These are phyloP conservation scores for Trichomonas vaginalis DNA, from an alignment of 208 protist genomes.

Conservation along the genomic window DNA sequence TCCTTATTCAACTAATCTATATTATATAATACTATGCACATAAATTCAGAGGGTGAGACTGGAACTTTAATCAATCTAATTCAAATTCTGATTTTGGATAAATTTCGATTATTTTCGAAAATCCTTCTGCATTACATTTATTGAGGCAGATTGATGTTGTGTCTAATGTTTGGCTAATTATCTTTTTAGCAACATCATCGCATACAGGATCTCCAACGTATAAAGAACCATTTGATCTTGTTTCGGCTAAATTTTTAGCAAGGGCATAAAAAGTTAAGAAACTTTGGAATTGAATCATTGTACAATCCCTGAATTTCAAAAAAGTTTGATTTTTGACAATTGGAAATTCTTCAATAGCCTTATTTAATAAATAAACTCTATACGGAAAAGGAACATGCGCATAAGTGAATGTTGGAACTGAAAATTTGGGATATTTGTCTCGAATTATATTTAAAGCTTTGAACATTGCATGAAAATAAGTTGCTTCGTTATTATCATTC, in stretches of 20 bases:
- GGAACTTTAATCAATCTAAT: too few relatives aligned
- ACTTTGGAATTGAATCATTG: neutral
- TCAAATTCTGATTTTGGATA: neutral
- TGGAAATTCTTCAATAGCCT: neutral
- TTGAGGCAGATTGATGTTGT: neutral
- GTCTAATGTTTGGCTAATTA: neutral
- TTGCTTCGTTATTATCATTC: neutral
- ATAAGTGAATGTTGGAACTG: neutral
- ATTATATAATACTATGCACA: too few relatives aligned
- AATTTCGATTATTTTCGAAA: neutral
- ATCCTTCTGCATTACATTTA: neutral
- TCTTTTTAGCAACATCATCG: neutral
- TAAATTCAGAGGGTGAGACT: too few relatives aligned
- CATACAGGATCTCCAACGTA: neutral
- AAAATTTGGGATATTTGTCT: neutral
- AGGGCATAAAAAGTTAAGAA: neutral
- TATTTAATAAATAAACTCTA: neutral
- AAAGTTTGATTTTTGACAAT: neutral
- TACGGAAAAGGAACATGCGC: neutral
- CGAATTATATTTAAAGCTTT: neutral
- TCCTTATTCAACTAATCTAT: too few relatives aligned
- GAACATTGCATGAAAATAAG: neutral
- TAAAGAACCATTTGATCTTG: neutral
- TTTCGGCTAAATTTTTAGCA: neutral
- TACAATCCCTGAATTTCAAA: neutral